Evolutionary conservation across 2,329 filamentous ascomycete species (phyloP), one percentile per base, ranked within the genome.

Genomic region (Colletotrichum noveboracense): DNA sequence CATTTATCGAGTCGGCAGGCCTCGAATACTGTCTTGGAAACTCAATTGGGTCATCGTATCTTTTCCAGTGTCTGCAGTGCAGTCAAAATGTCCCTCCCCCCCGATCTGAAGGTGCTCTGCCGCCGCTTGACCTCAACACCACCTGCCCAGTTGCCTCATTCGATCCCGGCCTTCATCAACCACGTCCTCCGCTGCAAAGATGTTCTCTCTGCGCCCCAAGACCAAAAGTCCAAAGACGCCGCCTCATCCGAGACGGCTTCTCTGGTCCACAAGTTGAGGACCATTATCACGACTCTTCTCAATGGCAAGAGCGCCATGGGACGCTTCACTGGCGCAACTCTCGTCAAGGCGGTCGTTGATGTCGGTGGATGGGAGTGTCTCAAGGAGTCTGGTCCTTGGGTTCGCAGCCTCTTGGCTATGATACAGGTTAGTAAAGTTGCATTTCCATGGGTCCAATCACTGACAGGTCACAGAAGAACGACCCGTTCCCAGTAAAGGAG

Each of bases 291-390:
- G 2, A 93, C 94, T 14, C 88, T 98, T 16, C 87, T 98, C 38
- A 94, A 95, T 81, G 95, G 96, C 71, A 93, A 93, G 74, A 95
- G 87, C 64, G 83, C 91, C 4, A 92, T 96, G 79, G 95, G 93
- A 58, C 91, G 95, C 80, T 97, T 96, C 86, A 90, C 93, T 21
- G 96, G 93, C 8, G 91, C 94, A 58, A 92, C 94, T 18, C 85
- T 98, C 65, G 91, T 96, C 83, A 98, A 98, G 86, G 91, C 94
- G 6, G 88, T 93, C 6, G 88, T 98, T 58, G 96, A 98, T 80
- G 91, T 94, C 55, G 96, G 96, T 28, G 95, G 95, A 61, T 95
- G 94, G 92, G 95, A 97, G 81, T 91, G 94, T 74, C 88, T 98
- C 75, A 92, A 93, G 77, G 92, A 91, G 69, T 91, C 91, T 38